Percentiles rank a stretch among this genome's conserved stretches.
These are phyloP conservation scores for Metschnikowia hibisci DNA, from an alignment of 805 yeast genomes.

Conservation along the genomic window DNA sequence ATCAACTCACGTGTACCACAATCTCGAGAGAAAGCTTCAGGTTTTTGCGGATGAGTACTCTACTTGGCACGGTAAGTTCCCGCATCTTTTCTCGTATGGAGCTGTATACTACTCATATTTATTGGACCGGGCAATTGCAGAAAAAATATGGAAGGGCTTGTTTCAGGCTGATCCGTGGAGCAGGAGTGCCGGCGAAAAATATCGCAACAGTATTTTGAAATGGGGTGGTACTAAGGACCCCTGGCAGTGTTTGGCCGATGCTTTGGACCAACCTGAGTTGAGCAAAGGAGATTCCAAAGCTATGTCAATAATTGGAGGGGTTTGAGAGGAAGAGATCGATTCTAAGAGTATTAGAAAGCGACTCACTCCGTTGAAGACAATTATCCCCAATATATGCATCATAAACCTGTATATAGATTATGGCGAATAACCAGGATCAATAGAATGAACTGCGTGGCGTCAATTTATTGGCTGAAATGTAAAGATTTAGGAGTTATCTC, in stretches of 20 bases:
- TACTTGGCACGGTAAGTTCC: slow-evolving; percentile 92
- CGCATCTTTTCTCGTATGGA: slow-evolving; percentile 90
- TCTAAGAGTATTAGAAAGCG: not conserved
- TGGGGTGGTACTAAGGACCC: slow-evolving; percentile 97
- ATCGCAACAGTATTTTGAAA: slow-evolving; percentile 62
- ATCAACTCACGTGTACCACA: slow-evolving; percentile 61
- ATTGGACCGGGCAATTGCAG: slow-evolving; percentile 88
- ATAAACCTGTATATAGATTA: too few relatives aligned
- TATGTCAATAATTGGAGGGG: slow-evolving; percentile 44
- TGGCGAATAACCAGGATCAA: too few relatives aligned
- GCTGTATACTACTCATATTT: slow-evolving; percentile 90
- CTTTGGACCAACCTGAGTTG: slow-evolving; percentile 60
- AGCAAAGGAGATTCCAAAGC: slow-evolving; percentile 66
- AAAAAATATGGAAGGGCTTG: slow-evolving; percentile 72
- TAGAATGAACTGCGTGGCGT: too few relatives aligned
- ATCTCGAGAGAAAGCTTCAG: slow-evolving; percentile 52
- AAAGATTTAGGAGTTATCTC: too few relatives aligned
- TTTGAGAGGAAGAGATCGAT: not conserved
- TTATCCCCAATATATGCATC: too few relatives aligned
- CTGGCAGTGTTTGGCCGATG: slow-evolving; percentile 80
- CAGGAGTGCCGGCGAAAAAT: slow-evolving; percentile 69
- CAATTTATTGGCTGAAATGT: too few relatives aligned
- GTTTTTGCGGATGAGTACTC: slow-evolving; percentile 68
- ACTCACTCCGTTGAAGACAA: too few relatives aligned
- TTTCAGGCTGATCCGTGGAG: slow-evolving; percentile 70